Evolutionary conservation across 345 rosid genomes (phyloP), one percentile per base, ranked within the genome.

Genomic region (Physaria fendleri): DNA sequence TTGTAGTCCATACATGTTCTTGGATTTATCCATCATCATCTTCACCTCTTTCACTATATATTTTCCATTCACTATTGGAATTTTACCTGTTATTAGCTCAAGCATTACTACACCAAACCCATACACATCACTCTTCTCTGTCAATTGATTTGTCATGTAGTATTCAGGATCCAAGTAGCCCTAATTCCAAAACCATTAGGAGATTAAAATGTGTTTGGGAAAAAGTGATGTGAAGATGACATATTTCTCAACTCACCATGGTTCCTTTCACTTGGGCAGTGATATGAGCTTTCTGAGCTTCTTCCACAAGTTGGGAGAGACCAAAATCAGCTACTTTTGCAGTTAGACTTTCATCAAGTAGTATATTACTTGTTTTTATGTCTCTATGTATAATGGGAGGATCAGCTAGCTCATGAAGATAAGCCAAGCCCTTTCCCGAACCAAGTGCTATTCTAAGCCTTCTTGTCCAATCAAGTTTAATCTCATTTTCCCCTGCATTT

Each of bases 361-460:
- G 52, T 59, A 88, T 82, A 75, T 88, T 88, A 28, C 69, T 75
- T 21, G 96, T 74, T 69, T 88, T 88, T 27, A 88, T 49, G 76
- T 88, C 96, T 67, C 88, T 75, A 15, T 88, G 96, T 55, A 88
- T 88, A 24, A 88, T 88, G 7, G 94, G 94, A 71, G 94, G 96
- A 61, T 82, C 35, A 27, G 53, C 35, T 14, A 48, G 34, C 21
- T 86, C 97, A 33, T 89, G 97, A 55, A 86, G 77, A 76, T 84
- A 89, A 21, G 85, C 76, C 30, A 86, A 52, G n/a, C 97, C 97
- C 71, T 80, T 82, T 5, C 90, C 86, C 46, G 95, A 71, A 14
- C 85, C 97, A 47, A 81, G 77, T 37, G 85, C 69, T 62, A 86
- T 66, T 76, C 71, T 79, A 9, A 84, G 88, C 69, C 95, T 78